phyloP scores from a whole-genome alignment of 1,139 yeast genomes.

The Blastobotrys malaysiensis region DNA sequence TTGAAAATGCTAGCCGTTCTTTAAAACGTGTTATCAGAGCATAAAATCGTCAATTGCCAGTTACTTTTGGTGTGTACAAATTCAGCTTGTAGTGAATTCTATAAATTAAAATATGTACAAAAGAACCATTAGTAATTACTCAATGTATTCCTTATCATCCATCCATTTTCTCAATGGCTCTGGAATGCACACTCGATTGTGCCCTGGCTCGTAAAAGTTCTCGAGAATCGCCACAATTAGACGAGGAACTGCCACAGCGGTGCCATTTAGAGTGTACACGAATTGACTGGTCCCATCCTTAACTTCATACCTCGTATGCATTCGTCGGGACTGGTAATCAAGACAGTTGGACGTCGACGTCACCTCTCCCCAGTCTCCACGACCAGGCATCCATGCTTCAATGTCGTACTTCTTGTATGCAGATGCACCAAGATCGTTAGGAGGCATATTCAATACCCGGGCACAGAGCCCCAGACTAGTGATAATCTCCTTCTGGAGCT shows the following conservation, averaged over 20 bases:
- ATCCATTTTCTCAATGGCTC: conserved; percentile 45
- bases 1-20: too few relatives aligned
- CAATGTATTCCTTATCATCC: conserved; percentile 33
- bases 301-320: conserved; percentile 52
- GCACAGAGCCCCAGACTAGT: conserved; percentile 70
- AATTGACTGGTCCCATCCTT: conserved; percentile 40
- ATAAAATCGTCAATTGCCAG: too few relatives aligned
- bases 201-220: conserved; percentile 62
- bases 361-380: conserved; percentile 89
- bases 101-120: neutral
- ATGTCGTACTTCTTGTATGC: conserved; percentile 89
- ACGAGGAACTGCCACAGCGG: conserved; percentile 94
- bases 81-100: too few relatives aligned
- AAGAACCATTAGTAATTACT: conserved; percentile 8
- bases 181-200: conserved; percentile 60
- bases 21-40: too few relatives aligned
- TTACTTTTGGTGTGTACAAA: too few relatives aligned
- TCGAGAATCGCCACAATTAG: conserved; percentile 84
- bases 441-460: conserved; percentile 82
- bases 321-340: conserved; percentile 83
- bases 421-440: conserved; percentile 88
- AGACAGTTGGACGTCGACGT: conserved; percentile 90
- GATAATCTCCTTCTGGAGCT: conserved; percentile 62
- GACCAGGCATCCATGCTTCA: conserved; percentile 99
- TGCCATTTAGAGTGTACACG: conserved; percentile 87